A percentile compares a stretch with the other conserved stretches of the same genome.
phyloP scores from a whole-genome alignment of 2,329 filamentous ascomycete species.

The Ascochyta pisi region DNA sequence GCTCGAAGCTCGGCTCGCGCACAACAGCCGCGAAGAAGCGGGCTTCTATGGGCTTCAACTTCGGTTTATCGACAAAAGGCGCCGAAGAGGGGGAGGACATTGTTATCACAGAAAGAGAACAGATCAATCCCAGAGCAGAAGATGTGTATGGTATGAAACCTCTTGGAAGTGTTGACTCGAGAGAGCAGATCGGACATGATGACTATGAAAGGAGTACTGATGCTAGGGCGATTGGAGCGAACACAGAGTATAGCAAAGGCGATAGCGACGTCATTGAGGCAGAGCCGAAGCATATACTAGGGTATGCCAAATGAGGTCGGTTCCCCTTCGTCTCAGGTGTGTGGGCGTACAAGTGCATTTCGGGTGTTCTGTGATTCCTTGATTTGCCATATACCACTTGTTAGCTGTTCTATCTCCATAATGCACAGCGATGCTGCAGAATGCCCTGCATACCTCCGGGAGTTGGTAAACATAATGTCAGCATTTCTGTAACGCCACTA shows the following conservation, averaged over 20 bases:
- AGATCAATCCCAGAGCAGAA: conserved; percentile 6
- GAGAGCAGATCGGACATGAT: conserved; percentile 16
- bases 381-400: too few species aligned
- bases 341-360: background rate
- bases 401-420: too few species aligned
- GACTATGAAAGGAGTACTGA: conserved; percentile 5
- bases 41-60: conserved; percentile 18
- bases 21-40: conserved; percentile 6
- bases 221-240: conserved; percentile 20
- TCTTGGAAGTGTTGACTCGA: conserved; percentile 24
- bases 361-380: background rate
- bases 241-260: conserved; percentile 24
- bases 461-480: too few species aligned
- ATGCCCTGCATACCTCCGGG: too few species aligned
- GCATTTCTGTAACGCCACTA: too few species aligned
- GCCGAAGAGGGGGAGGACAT: conserved; percentile 13
- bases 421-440: too few species aligned
- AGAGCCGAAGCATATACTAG: conserved; percentile 24
- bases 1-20: conserved; percentile 17
- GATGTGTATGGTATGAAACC: conserved; percentile 26
- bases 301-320: background rate
- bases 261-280: conserved; percentile 14
- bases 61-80: conserved; percentile 17
- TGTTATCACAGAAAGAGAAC: conserved; percentile 17
- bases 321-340: background rate